Evolutionary conservation across 192 early-diverging fungal genomes (phyloP).

Genomic region (Phlyctochytrium arcticum): DNA sequence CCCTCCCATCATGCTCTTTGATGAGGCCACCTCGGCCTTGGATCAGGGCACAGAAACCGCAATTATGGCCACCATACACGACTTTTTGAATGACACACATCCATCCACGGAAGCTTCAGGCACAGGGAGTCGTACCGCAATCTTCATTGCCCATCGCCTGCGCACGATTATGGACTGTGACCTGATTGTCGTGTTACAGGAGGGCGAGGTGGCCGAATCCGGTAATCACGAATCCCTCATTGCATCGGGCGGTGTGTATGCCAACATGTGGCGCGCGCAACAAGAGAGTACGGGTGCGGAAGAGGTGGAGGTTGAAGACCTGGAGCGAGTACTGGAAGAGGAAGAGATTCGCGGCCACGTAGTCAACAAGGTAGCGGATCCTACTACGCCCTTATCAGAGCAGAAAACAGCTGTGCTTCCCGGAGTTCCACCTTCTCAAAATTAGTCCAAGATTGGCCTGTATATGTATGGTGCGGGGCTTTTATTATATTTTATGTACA

Average conservation of each 20-base stretch:
- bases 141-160: slow-evolving; percentile 94
- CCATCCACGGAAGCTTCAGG: not conserved
- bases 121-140: slow-evolving; percentile 61
- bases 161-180: slow-evolving; percentile 89
- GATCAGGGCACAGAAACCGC: slow-evolving; percentile 54
- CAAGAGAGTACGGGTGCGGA: slow-evolving; percentile 8
- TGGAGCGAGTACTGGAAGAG: slow-evolving; percentile 17
- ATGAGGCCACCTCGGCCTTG: slow-evolving; percentile 80
- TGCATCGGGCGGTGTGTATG: slow-evolving; percentile 68
- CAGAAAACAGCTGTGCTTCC: not conserved
- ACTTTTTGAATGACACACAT: slow-evolving; percentile 28
- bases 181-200: slow-evolving; percentile 83
- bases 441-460: too few species aligned
- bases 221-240: slow-evolving; percentile 82
- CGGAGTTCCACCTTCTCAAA: not conserved
- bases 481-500: too few species aligned
- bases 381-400: too few species aligned
- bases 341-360: slow-evolving; percentile 4
- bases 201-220: slow-evolving; percentile 78
- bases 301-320: not conserved
- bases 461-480: too few species aligned
- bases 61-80: slow-evolving; percentile 44
- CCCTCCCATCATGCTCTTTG: slow-evolving; percentile 74
- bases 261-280: slow-evolving; percentile 85
- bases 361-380: not conserved